Base-by-base conservation (phyloP, 164 flowering plant species). In the Kingdonia uniflora region DNA sequence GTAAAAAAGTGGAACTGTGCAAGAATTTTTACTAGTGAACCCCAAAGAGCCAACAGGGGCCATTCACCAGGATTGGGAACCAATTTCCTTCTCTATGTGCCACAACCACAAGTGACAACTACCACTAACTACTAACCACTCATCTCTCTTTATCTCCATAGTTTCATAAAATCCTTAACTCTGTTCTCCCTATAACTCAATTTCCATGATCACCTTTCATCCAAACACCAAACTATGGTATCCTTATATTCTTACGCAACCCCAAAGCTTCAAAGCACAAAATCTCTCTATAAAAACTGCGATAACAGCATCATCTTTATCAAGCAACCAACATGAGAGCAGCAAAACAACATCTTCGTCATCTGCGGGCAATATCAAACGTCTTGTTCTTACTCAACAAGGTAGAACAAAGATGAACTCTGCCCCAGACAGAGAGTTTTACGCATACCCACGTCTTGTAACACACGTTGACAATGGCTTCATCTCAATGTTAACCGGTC, bases 391-490 rank as follows among this genome's bases (percentile, higher is more conserved):
- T 11, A 39, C 73, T 33, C 62, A 63, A 55, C 67, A 75, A 71
- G 84, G 77, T 17, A 69, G 91, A 63, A 71, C 79, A 17, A 86
- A 86, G 56, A 76, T 83, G 16, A 75, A 83, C 64, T 1, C 52
- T 0, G 29, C 38, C 16, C 71, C 88, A 0, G 95, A 86, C 62
- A 22, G 80, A 45, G 90, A 86, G 11, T 84, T 86, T 78, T 86
- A 86, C 49, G 59, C 77, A 6, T 78, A 55, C 57, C 88, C 91
- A 0, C 73, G 95, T n/a, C 76, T 86, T 19, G 91, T 84, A 25
- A 80, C 74, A 1, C 91, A 84, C 48, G 91, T 86, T 0, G 95
- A 86, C 33, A 71, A 73, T 42, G 65, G 66, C 6, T 84, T 86
- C 72, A 76, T 86, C 14, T 56, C 81, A 51, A 68, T 78, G 1